Base-by-base conservation (phyloP, 2,329 filamentous ascomycete species). In the Nothophaeocryptopus gaeumannii region DNA sequence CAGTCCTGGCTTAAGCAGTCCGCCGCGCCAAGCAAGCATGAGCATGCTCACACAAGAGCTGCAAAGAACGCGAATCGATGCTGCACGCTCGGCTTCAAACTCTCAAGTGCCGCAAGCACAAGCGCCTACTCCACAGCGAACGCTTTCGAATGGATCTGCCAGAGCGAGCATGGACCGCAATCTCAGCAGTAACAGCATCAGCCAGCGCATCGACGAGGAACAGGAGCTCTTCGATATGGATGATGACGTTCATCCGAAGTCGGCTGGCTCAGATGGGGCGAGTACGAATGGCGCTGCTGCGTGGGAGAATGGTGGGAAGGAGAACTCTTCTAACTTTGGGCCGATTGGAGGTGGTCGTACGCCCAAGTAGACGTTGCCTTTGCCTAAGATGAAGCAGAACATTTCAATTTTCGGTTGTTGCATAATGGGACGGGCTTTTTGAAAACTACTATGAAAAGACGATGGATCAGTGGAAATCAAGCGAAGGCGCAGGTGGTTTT, bases 41-140 rank as follows among this genome's bases (percentile, higher is more conserved):
- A 80, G 78, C 45, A 81, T 81, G 74, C 78, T 84, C 47, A 81
- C 79, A 39, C 79, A 82, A 61, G 80, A 72, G 47, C 54, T 75
- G 53, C 55, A 73, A 48, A 36, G 67, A 38, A 61, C 66, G 42
- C 59, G 71, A 50, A 55, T 74, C 42, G 56, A 71, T 51, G 39
- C 67, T 56, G 38, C 68, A 52, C 47, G 64, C 30, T 59, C 63
- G 5, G 55, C 55, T 30, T 54, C 52, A 16, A 45, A 36, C 15
- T 43, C 39, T 8, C 45, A 47, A 16, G 39, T 47, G 12, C 41
- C 45, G 10, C 31, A n/a, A 15, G 32, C 31, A 12, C 43, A 36
- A 12, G 35, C 42, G 30, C 43, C 45, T n/a, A 36, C 47, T 39
- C 45, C 54, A 1, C 39, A 51, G 12, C 51, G 55, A 5, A 58